Evolutionary conservation across 768 basidiomycete genomes (phyloP).

Genomic region (Baorangia bicolor): DNA sequence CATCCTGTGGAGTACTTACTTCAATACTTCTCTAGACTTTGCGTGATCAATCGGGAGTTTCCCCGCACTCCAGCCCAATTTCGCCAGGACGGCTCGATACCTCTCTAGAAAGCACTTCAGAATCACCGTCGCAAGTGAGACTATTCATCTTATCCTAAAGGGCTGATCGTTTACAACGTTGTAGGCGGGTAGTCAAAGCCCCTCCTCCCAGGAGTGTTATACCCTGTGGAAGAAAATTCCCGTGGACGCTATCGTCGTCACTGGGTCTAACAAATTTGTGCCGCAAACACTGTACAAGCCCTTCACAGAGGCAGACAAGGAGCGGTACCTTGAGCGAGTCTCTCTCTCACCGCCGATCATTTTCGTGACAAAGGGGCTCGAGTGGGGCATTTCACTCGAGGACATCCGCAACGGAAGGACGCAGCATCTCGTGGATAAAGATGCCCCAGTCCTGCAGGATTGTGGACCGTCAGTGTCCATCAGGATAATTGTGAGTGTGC

Average conservation of each 20-base stretch:
- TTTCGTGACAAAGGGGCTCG: slow-evolving; percentile 51
- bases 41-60: not conserved
- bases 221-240: slow-evolving; percentile 13
- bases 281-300: slow-evolving; percentile 71
- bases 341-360: slow-evolving; percentile 58
- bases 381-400: slow-evolving; percentile 58
- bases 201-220: slow-evolving; percentile 20
- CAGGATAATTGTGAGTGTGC: slow-evolving; percentile 54
- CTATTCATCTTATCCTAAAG: not conserved
- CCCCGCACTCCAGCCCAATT: not conserved
- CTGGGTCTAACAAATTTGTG: slow-evolving; percentile 46
- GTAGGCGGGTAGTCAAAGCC: not conserved
- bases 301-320: slow-evolving; percentile 66
- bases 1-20: not conserved
- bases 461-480: slow-evolving; percentile 74
- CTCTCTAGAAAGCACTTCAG: not conserved
- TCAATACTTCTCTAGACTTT: not conserved
- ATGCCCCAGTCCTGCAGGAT: slow-evolving; percentile 59
- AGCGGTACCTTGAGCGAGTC: slow-evolving; percentile 69
- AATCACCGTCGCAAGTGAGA: slow-evolving; percentile 5
- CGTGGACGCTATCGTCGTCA: slow-evolving; percentile 19
- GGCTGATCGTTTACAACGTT: not conserved
- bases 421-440: slow-evolving; percentile 50
- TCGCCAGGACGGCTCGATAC: not conserved
- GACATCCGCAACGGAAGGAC: slow-evolving; percentile 60